Evolutionary conservation across 371 early-diverging fungal genomes (phyloP).

Genomic region (Gilbertella persicaria): DNA sequence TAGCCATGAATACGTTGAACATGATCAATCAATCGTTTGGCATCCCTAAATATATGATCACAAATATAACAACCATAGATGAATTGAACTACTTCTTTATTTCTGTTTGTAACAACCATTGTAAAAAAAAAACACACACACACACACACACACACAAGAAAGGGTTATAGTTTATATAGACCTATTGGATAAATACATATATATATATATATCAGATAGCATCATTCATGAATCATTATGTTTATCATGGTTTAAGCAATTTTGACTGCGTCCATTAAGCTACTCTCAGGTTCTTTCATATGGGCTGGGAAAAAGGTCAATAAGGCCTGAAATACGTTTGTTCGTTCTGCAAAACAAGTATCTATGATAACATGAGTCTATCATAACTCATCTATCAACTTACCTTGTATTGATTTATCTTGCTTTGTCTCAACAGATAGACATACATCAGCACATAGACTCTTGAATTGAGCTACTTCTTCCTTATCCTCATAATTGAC

Average conservation of each 20-base stretch:
- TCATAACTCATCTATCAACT: too few relatives aligned
- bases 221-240: neutral
- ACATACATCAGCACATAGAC: constrained; percentile 64
- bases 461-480: constrained; percentile 68
- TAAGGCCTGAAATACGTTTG: constrained; percentile 63
- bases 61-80: constrained; percentile 15
- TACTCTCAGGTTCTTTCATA: constrained; percentile 75
- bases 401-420: too few relatives aligned
- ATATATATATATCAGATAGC: neutral
- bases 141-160: neutral
- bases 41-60: neutral
- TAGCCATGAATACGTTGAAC: constrained; percentile 8
- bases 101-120: neutral
- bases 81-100: constrained; percentile 3
- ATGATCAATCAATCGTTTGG: constrained; percentile 7
- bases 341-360: constrained; percentile 33
- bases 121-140: neutral
- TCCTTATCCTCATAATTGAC: constrained; percentile 67
- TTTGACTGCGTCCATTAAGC: constrained; percentile 69
- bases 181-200: neutral
- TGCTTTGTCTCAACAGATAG: constrained; percentile 6
- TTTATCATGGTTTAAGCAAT: constrained; percentile 20
- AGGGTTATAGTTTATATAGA: neutral
- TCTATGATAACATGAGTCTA: too few relatives aligned
- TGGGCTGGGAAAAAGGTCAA: constrained; percentile 69